Evolutionary conservation across 768 basidiomycete species (phyloP), one percentile per base, ranked within the genome.

Genomic region (Chlorophyllum brunneum): DNA sequence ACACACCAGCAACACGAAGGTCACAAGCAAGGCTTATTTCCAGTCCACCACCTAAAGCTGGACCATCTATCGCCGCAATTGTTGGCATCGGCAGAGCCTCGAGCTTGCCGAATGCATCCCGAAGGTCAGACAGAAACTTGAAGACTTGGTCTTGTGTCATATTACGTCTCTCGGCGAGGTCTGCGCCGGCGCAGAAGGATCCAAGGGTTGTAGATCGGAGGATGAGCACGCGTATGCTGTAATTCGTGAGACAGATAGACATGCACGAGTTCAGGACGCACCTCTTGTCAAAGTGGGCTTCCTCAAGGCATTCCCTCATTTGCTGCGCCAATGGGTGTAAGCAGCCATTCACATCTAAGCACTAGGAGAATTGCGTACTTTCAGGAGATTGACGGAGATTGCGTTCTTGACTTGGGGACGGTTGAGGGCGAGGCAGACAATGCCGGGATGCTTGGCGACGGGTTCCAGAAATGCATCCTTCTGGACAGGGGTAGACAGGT

Each of bases 181-280:
- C 94, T 6, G 94, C 94, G 9, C 94, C 94, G 13, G 94, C 85
- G 64, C 94, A 98, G 69, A 97, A 98, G 2, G 88, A 76, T 20
- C 83, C 84, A n/a, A 75, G 59, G 0, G 83, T 79, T 0, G 88
- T 79, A 5, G 94, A 94, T 48, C 85, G 81, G n/a, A 98, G 65
- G 49, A 98, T 83, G 54, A 98, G 78, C 0, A 87, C 82, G 51
- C 92, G 86, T 47, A 86, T 74, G 51, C 88, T 92, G 50, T 47
- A 59, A 30, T n/a, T n/a, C n/a, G 44, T 33, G 36, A 27, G 22
- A 37, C 40, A 20, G 40, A 43, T 3, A 18, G 45, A 29, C 42
- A 16, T 34, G 41, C 34, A 23, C 16, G 30, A 37, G 30, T 30
- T 7, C 45, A 51, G 15, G 9, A 57, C 7, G 51, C 61, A 83